Conservation (phyloP, 768 basidiomycete genomes). For the Russula virescens region DNA sequence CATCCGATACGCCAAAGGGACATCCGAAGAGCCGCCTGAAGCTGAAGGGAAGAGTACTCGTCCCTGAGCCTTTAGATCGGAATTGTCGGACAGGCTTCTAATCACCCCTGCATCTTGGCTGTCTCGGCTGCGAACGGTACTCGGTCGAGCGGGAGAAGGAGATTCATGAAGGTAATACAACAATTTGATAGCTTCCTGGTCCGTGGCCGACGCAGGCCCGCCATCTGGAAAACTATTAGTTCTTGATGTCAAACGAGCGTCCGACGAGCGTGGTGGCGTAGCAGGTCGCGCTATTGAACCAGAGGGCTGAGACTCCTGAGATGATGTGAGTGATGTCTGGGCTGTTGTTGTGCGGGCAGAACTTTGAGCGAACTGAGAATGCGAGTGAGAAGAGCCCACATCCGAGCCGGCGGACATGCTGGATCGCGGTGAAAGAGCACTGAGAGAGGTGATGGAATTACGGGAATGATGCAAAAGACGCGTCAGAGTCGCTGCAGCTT, state of each 20-base stretch:
- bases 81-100: slow-evolving; percentile 47
- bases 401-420: slow-evolving; percentile 67
- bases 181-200: slow-evolving; percentile 81
- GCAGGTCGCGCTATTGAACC: slow-evolving; percentile 29
- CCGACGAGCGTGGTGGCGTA: slow-evolving; percentile 34
- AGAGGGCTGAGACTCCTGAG: slow-evolving; percentile 38
- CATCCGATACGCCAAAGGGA: slow-evolving; percentile 20
- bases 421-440: slow-evolving; percentile 64
- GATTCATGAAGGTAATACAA: slow-evolving; percentile 83
- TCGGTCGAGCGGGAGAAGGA: slow-evolving; percentile 67
- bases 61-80: slow-evolving; percentile 52
- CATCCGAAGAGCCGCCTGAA: slow-evolving; percentile 25
- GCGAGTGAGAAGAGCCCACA: slow-evolving; percentile 53
- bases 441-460: slow-evolving; percentile 46
- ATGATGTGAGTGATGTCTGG: slow-evolving; percentile 36
- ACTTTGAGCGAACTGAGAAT: slow-evolving; percentile 61
- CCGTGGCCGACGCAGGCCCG: slow-evolving; percentile 40
- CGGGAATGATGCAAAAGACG: slow-evolving; percentile 61
- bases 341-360: slow-evolving; percentile 49
- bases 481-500: slow-evolving; percentile 77
- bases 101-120: slow-evolving; percentile 51
- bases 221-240: slow-evolving; percentile 23
- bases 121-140: slow-evolving; percentile 42
- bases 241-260: slow-evolving; percentile 22
- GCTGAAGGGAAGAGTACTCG: slow-evolving; percentile 59